These are phyloP conservation scores for Taphrina pruni DNA, from an alignment of 1,139 yeast genomes.

Conservation along the genomic window DNA sequence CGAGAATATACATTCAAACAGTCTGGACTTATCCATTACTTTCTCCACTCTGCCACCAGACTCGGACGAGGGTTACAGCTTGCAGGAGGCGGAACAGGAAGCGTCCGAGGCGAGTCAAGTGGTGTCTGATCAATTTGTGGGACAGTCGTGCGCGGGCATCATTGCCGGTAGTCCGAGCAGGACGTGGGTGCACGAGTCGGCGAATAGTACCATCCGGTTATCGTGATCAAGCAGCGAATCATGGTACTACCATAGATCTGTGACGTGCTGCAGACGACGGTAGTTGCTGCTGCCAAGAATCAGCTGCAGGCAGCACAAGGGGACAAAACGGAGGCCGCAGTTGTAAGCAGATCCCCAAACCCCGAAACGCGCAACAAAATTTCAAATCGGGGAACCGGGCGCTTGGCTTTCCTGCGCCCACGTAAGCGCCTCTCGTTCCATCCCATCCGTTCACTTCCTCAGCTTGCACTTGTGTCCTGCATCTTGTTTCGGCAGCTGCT, in stretches of 20 bases:
- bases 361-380: neutral
- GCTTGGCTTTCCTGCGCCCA: neutral
- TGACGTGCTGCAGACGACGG: no score
- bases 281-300: no score
- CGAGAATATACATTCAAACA: neutral
- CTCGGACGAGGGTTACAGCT: slow-evolving; percentile 4
- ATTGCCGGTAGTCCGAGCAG: slow-evolving; percentile 8
- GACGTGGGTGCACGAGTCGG: slow-evolving; percentile 32
- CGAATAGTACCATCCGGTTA: neutral
- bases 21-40: neutral
- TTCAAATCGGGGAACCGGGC: neutral
- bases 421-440: neutral
- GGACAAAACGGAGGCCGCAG: no score
- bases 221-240: neutral
- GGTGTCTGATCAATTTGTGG: slow-evolving; percentile 6
- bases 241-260: no score
- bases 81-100: neutral
- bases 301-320: no score
- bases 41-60: slow-evolving; percentile 16
- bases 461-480: no score
- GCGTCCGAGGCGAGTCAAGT: neutral
- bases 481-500: no score
- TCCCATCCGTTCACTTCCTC: neutral
- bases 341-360: no score
- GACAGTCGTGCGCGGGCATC: slow-evolving; percentile 23